A percentile compares a stretch with the other conserved stretches of the same genome.
Conservation (phyloP, 192 early-diverging fungal species). For the Obelidium mucronatum region DNA sequence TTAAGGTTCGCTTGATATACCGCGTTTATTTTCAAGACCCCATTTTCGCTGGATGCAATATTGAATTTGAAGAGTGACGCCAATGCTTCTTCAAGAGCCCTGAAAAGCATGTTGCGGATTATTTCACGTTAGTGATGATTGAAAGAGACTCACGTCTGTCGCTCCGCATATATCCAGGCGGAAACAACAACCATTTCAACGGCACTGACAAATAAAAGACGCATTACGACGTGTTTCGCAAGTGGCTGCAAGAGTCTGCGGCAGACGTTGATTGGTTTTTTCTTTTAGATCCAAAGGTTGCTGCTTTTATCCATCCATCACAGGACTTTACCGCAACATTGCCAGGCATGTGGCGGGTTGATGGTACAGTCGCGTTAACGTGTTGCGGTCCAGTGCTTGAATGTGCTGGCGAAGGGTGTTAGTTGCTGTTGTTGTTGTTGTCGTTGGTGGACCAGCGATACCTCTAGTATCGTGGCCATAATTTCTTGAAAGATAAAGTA, state of each 20-base stretch:
- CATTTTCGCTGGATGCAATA: conserved; percentile 31
- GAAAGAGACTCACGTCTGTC: neutral
- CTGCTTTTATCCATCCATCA: too few relatives aligned
- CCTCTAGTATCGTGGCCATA: too few relatives aligned
- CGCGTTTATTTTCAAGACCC: conserved; percentile 38
- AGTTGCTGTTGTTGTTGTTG: too few relatives aligned
- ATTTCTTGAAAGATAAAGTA: too few relatives aligned
- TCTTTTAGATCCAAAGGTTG: too few relatives aligned
- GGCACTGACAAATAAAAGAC: conserved; percentile 77
- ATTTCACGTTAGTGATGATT: neutral
- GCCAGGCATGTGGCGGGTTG: conserved; percentile 94
- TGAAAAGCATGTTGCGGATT: neutral
- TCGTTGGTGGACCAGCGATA: too few relatives aligned
- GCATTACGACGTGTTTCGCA: conserved; percentile 89
- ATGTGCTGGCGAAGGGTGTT: too few relatives aligned
- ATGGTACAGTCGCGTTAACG: conserved; percentile 80
- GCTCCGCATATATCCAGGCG: conserved; percentile 56
- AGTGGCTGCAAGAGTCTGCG: conserved; percentile 78
- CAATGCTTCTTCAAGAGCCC: conserved; percentile 4
- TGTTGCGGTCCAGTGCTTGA: conserved; percentile 69
- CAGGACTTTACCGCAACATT: conserved; percentile 73
- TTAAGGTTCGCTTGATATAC: conserved; percentile 70
- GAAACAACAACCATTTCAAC: conserved; percentile 68
- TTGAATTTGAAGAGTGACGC: conserved; percentile 31
- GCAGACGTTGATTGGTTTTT: too few relatives aligned